Base-by-base conservation (phyloP, 805 yeast species). In the Wickerhamiella australiensis region DNA sequence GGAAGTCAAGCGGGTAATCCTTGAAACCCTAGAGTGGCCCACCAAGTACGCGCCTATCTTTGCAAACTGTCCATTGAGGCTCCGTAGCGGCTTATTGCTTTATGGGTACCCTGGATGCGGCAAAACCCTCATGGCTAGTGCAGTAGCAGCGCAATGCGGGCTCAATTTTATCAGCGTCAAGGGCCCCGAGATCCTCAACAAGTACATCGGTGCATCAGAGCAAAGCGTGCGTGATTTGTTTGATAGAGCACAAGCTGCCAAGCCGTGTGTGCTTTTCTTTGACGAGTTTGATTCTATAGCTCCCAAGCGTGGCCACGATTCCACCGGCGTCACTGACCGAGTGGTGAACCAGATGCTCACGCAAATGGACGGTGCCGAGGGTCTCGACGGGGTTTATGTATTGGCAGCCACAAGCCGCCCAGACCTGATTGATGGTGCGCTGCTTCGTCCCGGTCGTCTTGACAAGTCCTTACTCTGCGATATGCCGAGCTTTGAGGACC, bases 21-120 rank as follows among this genome's bases (percentile, higher is more conserved):
- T 86, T 47, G 97, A 90, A 61, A 92, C 97, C 0, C 67, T 90
- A 29, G 97, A 92, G 60, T 90, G 96, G 96, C 98, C 98, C 1
- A 85, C 95, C 1, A 86, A 81, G 59, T 90, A 90, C 61, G 94
- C 95, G 0, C 96, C 96, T 5, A 85, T 90, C n/a, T 90, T 92
- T 65, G 80, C 81, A 15, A 78, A 78, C 53, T 85, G 95, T 59
- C 95, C 97, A 0, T 68, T 90, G 47, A 68, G 97, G 50, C 70
- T 90, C 47, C 73, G 97, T 58, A 85, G 96, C 0, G 98, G 98
- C 46, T 77, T 90, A 21, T 68, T 90, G 46, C 73, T 90, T 12
- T 90, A 90, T 64, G 98, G 98, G 0, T 90, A 85, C 61, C 97
- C 98, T 0, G 98, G 98, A 1, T 90, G 98, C 66, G 98, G 98